A percentile compares a stretch with the other conserved stretches of the same genome.
phyloP scores from a whole-genome alignment of 306 rosid genomes.

The Hippophae gyantsensis region DNA sequence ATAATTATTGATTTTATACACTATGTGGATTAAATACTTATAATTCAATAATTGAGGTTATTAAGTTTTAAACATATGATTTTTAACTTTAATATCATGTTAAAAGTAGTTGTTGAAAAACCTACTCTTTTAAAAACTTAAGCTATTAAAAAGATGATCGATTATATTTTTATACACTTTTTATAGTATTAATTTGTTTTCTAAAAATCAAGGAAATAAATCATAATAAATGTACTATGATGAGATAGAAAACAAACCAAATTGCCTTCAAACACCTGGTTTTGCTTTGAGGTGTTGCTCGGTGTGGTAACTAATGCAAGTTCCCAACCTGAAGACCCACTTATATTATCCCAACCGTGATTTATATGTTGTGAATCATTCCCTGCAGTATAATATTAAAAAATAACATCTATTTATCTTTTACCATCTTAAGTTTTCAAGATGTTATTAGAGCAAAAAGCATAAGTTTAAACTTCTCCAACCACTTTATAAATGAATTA shows the following conservation, averaged over 20 bases:
- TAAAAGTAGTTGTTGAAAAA: too few relatives aligned
- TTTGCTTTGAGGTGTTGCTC: constrained; percentile 44
- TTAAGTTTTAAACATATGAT: too few relatives aligned
- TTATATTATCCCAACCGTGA: constrained; percentile 30
- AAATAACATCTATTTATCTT: too few relatives aligned
- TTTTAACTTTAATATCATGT: too few relatives aligned
- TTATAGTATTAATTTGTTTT: background rate
- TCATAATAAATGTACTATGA: background rate
- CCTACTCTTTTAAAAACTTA: too few relatives aligned
- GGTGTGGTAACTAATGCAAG: constrained; percentile 70
- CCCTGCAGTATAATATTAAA: constrained; percentile 32
- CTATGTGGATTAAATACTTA: accelerated
- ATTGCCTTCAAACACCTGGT: constrained; percentile 29
- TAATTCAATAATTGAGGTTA: too few relatives aligned
- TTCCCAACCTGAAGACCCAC: constrained; percentile 87
- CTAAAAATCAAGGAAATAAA: background rate
- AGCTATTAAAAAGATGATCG: too few relatives aligned
- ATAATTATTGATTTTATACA: too few relatives aligned
- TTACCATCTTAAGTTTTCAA: too few relatives aligned
- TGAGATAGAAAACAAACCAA: constrained; percentile 45
- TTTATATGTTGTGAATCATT: constrained; percentile 22
- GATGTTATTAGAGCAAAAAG: too few relatives aligned
- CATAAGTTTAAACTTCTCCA: too few relatives aligned
- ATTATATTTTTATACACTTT: background rate
- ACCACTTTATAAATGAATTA: too few relatives aligned